Conservation (phyloP, 2,329 filamentous ascomycete species). For the Tolypocladium amazonense region DNA sequence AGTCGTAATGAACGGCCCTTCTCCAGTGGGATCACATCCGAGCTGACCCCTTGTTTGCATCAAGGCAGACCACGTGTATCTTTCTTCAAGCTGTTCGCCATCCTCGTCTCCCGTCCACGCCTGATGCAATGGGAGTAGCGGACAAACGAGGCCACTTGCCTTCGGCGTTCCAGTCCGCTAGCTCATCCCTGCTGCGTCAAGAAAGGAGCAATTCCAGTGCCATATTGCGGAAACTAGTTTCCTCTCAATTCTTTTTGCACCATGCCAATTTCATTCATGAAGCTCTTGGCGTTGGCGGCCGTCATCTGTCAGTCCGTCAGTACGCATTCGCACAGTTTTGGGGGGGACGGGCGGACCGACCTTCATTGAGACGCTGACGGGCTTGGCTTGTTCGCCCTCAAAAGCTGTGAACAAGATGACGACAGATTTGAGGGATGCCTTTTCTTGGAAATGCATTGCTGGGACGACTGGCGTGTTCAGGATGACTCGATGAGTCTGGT, state of each 20-base stretch:
- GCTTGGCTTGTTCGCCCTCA: slow-evolving; percentile 42
- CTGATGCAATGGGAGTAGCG: background rate
- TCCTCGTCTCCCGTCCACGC: background rate
- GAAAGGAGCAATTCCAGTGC: background rate
- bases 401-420: slow-evolving; percentile 57
- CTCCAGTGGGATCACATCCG: background rate
- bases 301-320: slow-evolving; percentile 34
- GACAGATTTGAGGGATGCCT: slow-evolving; percentile 60
- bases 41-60: background rate
- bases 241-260: slow-evolving; percentile 40
- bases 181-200: background rate
- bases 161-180: background rate
- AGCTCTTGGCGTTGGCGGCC: slow-evolving; percentile 39
- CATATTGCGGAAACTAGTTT: slow-evolving; percentile 13
- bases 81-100: background rate
- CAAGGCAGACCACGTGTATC: background rate
- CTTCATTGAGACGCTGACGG: slow-evolving; percentile 51
- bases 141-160: background rate
- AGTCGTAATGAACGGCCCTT: background rate
- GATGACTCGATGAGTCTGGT: slow-evolving; percentile 77
- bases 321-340: background rate
- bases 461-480: slow-evolving; percentile 76
- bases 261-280: slow-evolving; percentile 36
- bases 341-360: slow-evolving; percentile 24
- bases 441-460: slow-evolving; percentile 69